Conservation (phyloP, 2,329 filamentous ascomycete genomes). For the Colletotrichum australisinense region DNA sequence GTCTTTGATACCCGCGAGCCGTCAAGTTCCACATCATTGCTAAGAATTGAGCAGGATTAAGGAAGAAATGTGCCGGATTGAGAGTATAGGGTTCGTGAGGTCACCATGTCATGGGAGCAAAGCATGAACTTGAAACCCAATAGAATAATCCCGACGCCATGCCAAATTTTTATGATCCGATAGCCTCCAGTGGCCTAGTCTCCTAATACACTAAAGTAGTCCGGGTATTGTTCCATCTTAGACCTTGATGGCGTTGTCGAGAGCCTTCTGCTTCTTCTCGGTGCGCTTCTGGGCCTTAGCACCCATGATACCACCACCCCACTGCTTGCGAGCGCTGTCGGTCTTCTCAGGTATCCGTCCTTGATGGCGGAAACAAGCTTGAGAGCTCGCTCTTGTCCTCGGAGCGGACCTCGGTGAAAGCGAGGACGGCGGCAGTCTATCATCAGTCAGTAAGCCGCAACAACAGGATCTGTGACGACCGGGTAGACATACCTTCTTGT, state of each 20-base stretch:
- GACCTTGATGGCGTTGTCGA: conserved; percentile 97
- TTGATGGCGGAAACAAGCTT: conserved; percentile 97
- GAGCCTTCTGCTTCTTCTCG: conserved; percentile 92
- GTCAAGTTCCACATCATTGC: background rate
- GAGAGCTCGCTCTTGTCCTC: conserved; percentile 98
- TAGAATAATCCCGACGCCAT: conserved; percentile 36
- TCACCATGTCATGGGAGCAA: background rate
- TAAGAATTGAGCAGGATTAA: background rate
- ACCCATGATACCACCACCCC: conserved; percentile 99
- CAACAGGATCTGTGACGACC: no score
- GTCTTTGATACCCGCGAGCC: background rate
- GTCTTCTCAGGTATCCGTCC: conserved; percentile 97
- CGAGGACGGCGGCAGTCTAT: conserved; percentile 93
- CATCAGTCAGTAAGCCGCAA: conserved; percentile 42
- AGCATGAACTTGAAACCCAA: conserved; percentile 27
- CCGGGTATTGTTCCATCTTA: conserved; percentile 65
- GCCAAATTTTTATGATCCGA: conserved; percentile 34
- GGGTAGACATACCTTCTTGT: conserved; percentile 89
- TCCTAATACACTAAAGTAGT: conserved; percentile 32
- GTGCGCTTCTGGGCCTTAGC: conserved; percentile 86
- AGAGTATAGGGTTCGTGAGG: background rate
- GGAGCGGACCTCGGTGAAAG: conserved; percentile 93
- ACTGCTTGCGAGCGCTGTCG: conserved; percentile 90
- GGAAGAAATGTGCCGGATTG: background rate
- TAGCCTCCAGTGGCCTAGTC: conserved; percentile 35